These are phyloP conservation scores for Peronospora belbahrii DNA, from an alignment of 352 stramenopile species.

Conservation along the genomic window DNA sequence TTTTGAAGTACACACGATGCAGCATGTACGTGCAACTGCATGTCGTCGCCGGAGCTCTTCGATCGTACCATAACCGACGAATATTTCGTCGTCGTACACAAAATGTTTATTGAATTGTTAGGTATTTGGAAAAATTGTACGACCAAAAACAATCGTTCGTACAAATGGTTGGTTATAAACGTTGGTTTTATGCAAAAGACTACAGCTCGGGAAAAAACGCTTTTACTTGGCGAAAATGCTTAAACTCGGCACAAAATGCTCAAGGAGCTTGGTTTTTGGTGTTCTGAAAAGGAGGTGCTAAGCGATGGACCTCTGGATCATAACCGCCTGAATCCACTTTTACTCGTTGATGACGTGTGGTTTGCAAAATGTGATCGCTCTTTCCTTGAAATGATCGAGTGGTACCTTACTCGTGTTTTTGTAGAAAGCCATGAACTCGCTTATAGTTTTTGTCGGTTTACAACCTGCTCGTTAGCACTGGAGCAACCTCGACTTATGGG, in stretches of 20 bases:
- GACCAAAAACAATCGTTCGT: too few species aligned
- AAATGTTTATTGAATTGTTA: too few species aligned
- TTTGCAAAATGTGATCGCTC: constrained; percentile 12
- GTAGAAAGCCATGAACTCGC: constrained; percentile 75
- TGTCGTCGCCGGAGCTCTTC: too few species aligned
- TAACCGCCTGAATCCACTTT: constrained; percentile 35
- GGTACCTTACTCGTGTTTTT: constrained; percentile 53
- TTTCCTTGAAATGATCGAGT: constrained; percentile 31
- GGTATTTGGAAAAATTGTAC: too few species aligned
- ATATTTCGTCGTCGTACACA: too few species aligned
- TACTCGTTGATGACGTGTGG: constrained; percentile 51
- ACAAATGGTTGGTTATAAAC: too few species aligned
- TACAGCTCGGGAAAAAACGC: too few species aligned
- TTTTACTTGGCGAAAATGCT: neutral
- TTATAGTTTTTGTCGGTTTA: constrained; percentile 76
- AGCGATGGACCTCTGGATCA: neutral
- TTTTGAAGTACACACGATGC: constrained; percentile 13
- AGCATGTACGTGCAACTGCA: neutral
- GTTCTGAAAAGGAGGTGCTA: constrained; percentile 6
- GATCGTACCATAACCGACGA: too few species aligned
- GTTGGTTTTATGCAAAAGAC: too few species aligned
- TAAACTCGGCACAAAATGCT: constrained; percentile 21
- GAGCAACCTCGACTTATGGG: constrained; percentile 47
- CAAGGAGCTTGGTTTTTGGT: constrained; percentile 52
- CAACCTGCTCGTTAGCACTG: constrained; percentile 30